Evolutionary conservation across 768 basidiomycete genomes (phyloP).

Genomic region (Porphyrellus cyaneotinctus): DNA sequence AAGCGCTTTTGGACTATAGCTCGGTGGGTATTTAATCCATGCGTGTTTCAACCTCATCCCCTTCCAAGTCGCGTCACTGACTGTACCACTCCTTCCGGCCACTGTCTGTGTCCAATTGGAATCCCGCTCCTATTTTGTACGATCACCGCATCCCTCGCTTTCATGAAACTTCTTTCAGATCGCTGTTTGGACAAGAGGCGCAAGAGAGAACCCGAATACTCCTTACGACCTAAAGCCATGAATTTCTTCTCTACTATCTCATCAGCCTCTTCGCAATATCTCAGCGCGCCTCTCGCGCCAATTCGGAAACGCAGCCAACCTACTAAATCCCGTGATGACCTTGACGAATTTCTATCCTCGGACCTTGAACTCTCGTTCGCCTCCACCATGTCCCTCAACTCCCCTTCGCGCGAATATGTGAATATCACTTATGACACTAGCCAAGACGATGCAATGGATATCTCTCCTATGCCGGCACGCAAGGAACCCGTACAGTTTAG

Average conservation of each 20-base stretch:
- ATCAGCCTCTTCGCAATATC: conserved; percentile 42
- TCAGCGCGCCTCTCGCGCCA: conserved; percentile 38
- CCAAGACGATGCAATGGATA: conserved; percentile 70
- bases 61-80: conserved; percentile 12
- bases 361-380: conserved; percentile 82
- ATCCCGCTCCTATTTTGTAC: conserved; percentile 15
- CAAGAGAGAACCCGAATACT: conserved; percentile 35
- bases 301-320: conserved; percentile 48
- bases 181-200: conserved; percentile 43
- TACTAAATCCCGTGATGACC: conserved; percentile 44
- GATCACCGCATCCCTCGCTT: conserved; percentile 27
- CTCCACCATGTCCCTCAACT: conserved; percentile 75
- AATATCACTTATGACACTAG: conserved; percentile 46
- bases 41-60: conserved; percentile 13
- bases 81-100: conserved; percentile 4
- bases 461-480: conserved; percentile 59
- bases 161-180: conserved; percentile 41
- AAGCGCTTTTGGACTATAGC: conserved; percentile 19
- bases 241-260: conserved; percentile 45
- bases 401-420: conserved; percentile 52
- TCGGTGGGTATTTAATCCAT: conserved; percentile 30
- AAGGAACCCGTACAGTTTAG: conserved; percentile 27
- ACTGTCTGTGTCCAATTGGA: background rate
- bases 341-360: conserved; percentile 67
- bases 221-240: conserved; percentile 43